Conservation (phyloP, 495 filamentous ascomycete species). For the Niebla homalea region DNA sequence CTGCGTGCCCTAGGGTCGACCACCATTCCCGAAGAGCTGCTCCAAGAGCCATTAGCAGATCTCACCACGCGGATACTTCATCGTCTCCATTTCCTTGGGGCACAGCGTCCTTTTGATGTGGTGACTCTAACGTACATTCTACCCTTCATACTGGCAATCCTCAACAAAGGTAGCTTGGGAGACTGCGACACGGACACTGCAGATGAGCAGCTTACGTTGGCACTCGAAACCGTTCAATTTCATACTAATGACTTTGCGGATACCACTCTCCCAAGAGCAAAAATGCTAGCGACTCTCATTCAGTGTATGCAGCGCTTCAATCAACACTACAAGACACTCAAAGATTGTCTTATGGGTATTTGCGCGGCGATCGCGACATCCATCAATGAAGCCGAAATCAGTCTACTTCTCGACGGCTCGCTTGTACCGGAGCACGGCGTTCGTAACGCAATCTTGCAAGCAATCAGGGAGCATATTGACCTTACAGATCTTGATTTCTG, state of each 20-base stretch:
- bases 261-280: constrained; percentile 56
- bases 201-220: constrained; percentile 77
- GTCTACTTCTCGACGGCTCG: constrained; percentile 53
- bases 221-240: constrained; percentile 79
- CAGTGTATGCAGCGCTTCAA: constrained; percentile 75
- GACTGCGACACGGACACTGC: constrained; percentile 51
- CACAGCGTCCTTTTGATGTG: constrained; percentile 80
- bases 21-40: constrained; percentile 53
- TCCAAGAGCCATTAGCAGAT: constrained; percentile 70
- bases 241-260: constrained; percentile 67
- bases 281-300: constrained; percentile 57
- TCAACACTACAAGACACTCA: constrained; percentile 86
- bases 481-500: constrained; percentile 73
- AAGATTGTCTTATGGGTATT: constrained; percentile 78
- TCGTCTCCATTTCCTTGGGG: constrained; percentile 74
- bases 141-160: constrained; percentile 61
- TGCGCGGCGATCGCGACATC: constrained; percentile 66
- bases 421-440: constrained; percentile 71
- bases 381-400: constrained; percentile 55
- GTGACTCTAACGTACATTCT: constrained; percentile 78
- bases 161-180: constrained; percentile 67
- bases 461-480: constrained; percentile 81
- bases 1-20: constrained; percentile 62
- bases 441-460: constrained; percentile 75
- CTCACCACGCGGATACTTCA: constrained; percentile 84